Percentiles rank a stretch among this genome's conserved stretches.
Conservation (phyloP, 2,329 filamentous ascomycete genomes). For the Teratosphaeria gauchensis region DNA sequence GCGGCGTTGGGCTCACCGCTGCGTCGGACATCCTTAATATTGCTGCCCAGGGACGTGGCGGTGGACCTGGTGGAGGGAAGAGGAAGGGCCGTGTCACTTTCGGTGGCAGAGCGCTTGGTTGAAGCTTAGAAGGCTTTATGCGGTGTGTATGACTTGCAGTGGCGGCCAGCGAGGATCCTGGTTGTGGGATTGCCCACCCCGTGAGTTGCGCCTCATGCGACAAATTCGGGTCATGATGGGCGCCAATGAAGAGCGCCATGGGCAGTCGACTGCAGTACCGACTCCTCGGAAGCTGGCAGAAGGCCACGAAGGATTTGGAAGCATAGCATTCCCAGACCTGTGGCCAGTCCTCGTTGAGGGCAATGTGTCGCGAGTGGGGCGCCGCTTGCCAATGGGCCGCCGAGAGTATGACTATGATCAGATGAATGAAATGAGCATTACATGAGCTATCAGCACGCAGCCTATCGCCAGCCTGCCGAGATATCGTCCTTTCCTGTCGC, state of each 20-base stretch:
- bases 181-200: background rate
- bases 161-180: background rate
- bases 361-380: background rate
- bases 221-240: background rate
- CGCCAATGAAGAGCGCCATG: background rate
- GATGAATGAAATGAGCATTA: background rate
- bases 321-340: background rate
- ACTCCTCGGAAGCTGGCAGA: background rate
- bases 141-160: background rate
- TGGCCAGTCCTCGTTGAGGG: background rate
- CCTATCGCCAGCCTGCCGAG: background rate
- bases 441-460: background rate
- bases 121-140: background rate
- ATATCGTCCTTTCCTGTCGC: background rate
- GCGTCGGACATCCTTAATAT: conserved; percentile 4
- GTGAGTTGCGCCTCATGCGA: background rate
- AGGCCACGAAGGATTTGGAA: background rate
- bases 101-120: background rate
- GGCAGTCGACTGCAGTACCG: background rate
- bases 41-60: background rate
- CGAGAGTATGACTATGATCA: background rate
- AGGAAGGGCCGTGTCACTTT: background rate
- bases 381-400: background rate
- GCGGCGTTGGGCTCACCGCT: conserved; percentile 2
- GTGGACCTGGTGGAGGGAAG: background rate